Conservation (phyloP, 2,329 filamentous ascomycete species). For the Paramyrothecium sp. region DNA sequence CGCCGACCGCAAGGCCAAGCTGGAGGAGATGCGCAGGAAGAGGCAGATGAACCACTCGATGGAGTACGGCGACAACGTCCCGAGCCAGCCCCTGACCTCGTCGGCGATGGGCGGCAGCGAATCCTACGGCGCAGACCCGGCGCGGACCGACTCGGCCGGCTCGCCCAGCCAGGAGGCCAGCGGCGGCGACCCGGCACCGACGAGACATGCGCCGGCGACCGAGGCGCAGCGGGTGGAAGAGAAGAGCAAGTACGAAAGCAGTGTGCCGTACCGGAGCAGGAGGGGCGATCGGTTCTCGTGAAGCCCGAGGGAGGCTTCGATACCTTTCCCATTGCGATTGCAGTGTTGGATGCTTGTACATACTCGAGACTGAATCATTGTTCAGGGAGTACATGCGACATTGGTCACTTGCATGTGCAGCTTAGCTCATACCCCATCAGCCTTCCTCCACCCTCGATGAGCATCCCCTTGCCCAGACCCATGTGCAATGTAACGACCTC, state of each 20-base stretch:
- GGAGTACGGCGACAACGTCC: conserved; percentile 42
- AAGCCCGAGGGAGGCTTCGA: neutral
- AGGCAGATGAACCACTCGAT: conserved; percentile 57
- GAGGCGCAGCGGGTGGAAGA: conserved; percentile 66
- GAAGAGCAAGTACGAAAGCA: conserved; percentile 89
- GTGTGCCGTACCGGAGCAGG: conserved; percentile 69
- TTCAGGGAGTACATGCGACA: conserved; percentile 12
- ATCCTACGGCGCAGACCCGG: conserved; percentile 24
- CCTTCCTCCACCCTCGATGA: no score
- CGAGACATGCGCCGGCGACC: conserved; percentile 73
- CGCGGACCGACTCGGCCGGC: conserved; percentile 55
- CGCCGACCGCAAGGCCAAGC: conserved; percentile 74
- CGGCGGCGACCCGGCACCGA: conserved; percentile 77
- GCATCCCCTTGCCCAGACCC: no score
- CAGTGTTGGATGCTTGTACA: neutral
- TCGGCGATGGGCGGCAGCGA: conserved; percentile 32
- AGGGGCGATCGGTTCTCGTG: conserved; percentile 85
- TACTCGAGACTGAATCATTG: conserved; percentile 12
- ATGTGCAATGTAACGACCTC: no score
- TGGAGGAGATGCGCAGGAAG: conserved; percentile 65
- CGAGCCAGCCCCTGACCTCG: conserved; percentile 19
- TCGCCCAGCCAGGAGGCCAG: conserved; percentile 72
- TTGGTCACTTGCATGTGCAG: no score
- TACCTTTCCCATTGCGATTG: neutral
- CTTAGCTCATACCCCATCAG: no score